These are phyloP conservation scores for Lactifluus volemus DNA, from an alignment of 768 basidiomycete species.

Conservation along the genomic window DNA sequence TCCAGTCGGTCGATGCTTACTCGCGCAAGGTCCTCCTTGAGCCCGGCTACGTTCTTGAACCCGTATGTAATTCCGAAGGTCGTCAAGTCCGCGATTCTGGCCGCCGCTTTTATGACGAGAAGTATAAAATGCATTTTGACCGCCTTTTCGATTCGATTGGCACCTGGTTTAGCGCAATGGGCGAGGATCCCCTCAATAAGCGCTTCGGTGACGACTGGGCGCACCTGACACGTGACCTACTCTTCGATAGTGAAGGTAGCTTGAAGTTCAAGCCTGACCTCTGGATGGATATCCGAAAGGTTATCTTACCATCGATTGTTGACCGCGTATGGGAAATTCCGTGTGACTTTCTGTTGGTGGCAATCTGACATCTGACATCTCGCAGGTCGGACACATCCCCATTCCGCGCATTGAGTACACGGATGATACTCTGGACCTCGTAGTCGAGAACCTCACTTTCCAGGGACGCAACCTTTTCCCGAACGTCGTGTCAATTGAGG, in stretches of 20 bases:
- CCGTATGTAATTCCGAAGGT: slow-evolving; percentile 60
- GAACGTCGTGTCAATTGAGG: slow-evolving; percentile 62
- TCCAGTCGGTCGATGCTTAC: slow-evolving; percentile 50
- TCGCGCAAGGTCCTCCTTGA: slow-evolving; percentile 68
- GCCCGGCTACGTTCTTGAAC: slow-evolving; percentile 79
- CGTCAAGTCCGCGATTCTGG: slow-evolving; percentile 58
- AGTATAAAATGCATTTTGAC: slow-evolving; percentile 75
- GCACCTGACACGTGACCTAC: slow-evolving; percentile 71
- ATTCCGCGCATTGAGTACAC: slow-evolving; percentile 94
- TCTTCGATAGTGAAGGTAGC: slow-evolving; percentile 72
- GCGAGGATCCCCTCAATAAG: slow-evolving; percentile 75
- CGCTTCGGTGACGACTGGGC: slow-evolving; percentile 79
- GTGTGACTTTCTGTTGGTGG: background rate
- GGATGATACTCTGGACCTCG: slow-evolving; percentile 77
- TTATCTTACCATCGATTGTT: slow-evolving; percentile 74
- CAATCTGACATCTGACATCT: background rate
- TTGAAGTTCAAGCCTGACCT: slow-evolving; percentile 83
- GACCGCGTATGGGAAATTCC: slow-evolving; percentile 43
- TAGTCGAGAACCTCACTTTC: slow-evolving; percentile 88
- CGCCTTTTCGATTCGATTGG: slow-evolving; percentile 60
- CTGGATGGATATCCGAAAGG: slow-evolving; percentile 80
- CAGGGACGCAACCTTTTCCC: slow-evolving; percentile 88
- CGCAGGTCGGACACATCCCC: slow-evolving; percentile 67
- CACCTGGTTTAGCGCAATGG: slow-evolving; percentile 79
- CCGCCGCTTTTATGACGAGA: slow-evolving; percentile 65